Base-by-base conservation (phyloP, 1,284 basidiomycete species). In the Laetiporus sulphureus region DNA sequence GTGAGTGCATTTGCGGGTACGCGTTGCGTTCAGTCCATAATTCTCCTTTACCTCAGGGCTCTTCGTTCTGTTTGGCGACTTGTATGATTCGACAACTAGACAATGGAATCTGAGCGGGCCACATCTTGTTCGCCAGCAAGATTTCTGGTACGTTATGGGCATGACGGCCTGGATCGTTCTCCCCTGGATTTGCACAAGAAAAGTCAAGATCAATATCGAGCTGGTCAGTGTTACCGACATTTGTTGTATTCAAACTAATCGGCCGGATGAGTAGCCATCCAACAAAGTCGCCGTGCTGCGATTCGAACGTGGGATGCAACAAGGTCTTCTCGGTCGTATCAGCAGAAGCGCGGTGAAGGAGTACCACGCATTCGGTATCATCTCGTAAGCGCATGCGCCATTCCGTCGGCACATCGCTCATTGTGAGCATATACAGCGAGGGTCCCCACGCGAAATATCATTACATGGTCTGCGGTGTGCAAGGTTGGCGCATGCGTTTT, bases 391-490 rank as follows among this genome's bases (percentile, higher is more conserved):
- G 13, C 30, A 40, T 31, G 5, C 10, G 34, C 19, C 25, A 29
- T 40, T 38, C 32, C 40, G 36, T n/a, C n/a, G n/a, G n/a, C n/a
- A n/a, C n/a, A n/a, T n/a, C n/a, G 33, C 18, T 38, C 29, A 38
- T 37, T 44, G 11, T 41, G 40, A 45, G 38, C 52, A 49, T 53
- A 44, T 47, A 34, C 48, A 84, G 81, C 21, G 83, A 84, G 59
- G 79, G 81, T 19, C 71, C 67, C 4, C 71, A 83, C 45, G 72
- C 83, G 10, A 75, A 81, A 52, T 77, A 80, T 52, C 84, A 87
- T 60, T 87, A 83, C 61, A 64, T 87, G 69, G 79, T 87, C 46
- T 80, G 77, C 51, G 84, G 83, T 60, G 83, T 86, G 35, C 83
- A 85, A 67, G 82, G 79, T 71, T 18, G 11, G 40, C 15, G 40